A percentile compares a stretch with the other conserved stretches of the same genome.
Evolutionary conservation across 495 filamentous ascomycete species (phyloP).

Genomic region (Zalerion maritima): DNA sequence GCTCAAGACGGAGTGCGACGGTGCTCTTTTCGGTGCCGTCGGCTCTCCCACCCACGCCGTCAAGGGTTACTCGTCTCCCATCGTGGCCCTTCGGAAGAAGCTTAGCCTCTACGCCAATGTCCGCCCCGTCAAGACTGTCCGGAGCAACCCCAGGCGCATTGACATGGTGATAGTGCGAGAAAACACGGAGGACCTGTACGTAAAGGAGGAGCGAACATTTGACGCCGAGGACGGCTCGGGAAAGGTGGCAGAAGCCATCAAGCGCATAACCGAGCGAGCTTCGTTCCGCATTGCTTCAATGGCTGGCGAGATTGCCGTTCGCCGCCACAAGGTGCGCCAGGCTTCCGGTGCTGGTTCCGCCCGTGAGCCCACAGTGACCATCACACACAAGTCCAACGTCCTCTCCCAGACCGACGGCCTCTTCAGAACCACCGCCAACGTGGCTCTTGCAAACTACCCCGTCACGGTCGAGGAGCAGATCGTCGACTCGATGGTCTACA

Average conservation of each 20-base stretch:
- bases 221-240: constrained; percentile 49
- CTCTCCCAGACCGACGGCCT: constrained; percentile 92
- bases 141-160: constrained; percentile 46
- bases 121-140: constrained; percentile 81
- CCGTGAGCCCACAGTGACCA: constrained; percentile 71
- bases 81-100: constrained; percentile 90
- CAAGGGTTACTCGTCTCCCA: constrained; percentile 90
- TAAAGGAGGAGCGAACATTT: constrained; percentile 85
- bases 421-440: constrained; percentile 68
- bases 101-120: constrained; percentile 96
- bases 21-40: constrained; percentile 92
- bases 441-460: constrained; percentile 44
- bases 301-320: constrained; percentile 84
- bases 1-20: constrained; percentile 80
- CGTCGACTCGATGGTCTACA: constrained; percentile 98
- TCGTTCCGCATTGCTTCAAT: constrained; percentile 74
- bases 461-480: constrained; percentile 91
- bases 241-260: constrained; percentile 92
- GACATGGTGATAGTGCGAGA: constrained; percentile 97
- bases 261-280: constrained; percentile 81
- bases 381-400: constrained; percentile 98
- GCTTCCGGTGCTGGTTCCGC: constrained; percentile 30
- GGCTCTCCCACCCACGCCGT: constrained; percentile 81
- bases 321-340: constrained; percentile 65
- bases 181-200: constrained; percentile 98